Evolutionary conservation across 2,329 filamentous ascomycete species (phyloP), one percentile per base, ranked within the genome.

Genomic region (Alternaria sp.): DNA sequence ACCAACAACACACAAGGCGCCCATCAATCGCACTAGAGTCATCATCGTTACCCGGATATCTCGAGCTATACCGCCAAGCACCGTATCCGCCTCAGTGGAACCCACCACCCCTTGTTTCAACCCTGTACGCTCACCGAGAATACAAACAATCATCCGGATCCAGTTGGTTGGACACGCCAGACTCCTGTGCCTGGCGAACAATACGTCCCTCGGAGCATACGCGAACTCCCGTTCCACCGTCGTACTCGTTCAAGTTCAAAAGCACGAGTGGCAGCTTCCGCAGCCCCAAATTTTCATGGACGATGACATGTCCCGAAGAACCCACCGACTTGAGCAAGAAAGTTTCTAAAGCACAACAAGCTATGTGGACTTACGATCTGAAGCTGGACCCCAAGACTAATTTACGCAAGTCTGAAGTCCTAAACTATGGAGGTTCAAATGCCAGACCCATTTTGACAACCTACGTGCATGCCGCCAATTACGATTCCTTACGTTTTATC

Each of bases 31-130:
- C 39, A 37, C 51, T 48, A 23, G 62, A 68, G 23, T 57, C 67
- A 23, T 33, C 28, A 1, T 61, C 63, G 5, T 17, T 73, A 45
- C 58, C 71, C 9, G 28, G 52, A 11, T 72, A 75, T 57, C 61
- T 76, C 1, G 73, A 76, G 48, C 39, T 61, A 28, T 58, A 75
- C 48, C 66, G 66, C 4, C 68, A 73, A 50, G 66, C 72, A 3
- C 72, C 73, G 3, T 71, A 73, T 50, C 74, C 74, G 8, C 67
- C 69, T 34, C 72, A 74, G 49, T 77, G 74, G 74, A 55, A 41
- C 10, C 66, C 70, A 6, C 53, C 62, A 14, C 68, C 73, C 0
- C 41, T 66, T 2, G 31, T 67, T 5, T 59, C 63, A 17, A 71
- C 62, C 11, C 65, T 74, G 11, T 70, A 74, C 29, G 69, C 65